Conservation (phyloP, 371 early-diverging fungal species). For the Rhizopus delemar region DNA sequence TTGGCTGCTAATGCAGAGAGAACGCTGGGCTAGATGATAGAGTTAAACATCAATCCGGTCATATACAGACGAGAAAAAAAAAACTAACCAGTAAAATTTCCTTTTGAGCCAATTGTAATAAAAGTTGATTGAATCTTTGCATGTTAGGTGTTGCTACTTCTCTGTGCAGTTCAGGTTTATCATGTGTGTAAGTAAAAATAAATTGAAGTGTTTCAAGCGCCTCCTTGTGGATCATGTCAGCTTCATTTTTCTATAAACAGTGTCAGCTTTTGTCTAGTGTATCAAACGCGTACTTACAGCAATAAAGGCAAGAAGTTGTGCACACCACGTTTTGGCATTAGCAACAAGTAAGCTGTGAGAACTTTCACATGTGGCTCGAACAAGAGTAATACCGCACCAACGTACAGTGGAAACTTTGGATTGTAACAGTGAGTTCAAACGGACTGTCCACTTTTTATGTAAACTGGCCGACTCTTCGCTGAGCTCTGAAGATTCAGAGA, state of each 20-base stretch:
- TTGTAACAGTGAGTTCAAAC: constrained; percentile 58
- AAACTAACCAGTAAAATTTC: constrained; percentile 52
- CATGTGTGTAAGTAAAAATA: constrained; percentile 50
- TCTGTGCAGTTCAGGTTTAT: constrained; percentile 60
- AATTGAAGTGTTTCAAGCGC: constrained; percentile 49
- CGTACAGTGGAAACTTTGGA: constrained; percentile 56
- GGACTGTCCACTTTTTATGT: constrained; percentile 57
- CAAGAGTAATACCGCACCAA: constrained; percentile 57
- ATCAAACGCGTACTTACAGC: constrained; percentile 26
- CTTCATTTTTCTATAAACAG: constrained; percentile 48
- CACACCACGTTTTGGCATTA: constrained; percentile 48
- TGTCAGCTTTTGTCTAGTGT: background rate
- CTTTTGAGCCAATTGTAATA: constrained; percentile 47
- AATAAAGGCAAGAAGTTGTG: constrained; percentile 38
- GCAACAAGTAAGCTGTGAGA: constrained; percentile 43
- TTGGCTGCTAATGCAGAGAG: constrained; percentile 51
- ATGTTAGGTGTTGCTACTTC: constrained; percentile 58
- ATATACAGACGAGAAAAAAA: background rate
- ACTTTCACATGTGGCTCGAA: constrained; percentile 57
- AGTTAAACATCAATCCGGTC: background rate
- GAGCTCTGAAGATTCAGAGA: constrained; percentile 29
- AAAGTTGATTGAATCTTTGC: constrained; percentile 52
- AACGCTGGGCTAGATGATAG: constrained; percentile 38
- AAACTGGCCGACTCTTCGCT: constrained; percentile 27
- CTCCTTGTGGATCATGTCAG: constrained; percentile 36